Percentiles rank a stretch among this genome's conserved stretches.
phyloP scores from a whole-genome alignment of 192 early-diverging fungal species.

The Chytriomyces hyalinus region DNA sequence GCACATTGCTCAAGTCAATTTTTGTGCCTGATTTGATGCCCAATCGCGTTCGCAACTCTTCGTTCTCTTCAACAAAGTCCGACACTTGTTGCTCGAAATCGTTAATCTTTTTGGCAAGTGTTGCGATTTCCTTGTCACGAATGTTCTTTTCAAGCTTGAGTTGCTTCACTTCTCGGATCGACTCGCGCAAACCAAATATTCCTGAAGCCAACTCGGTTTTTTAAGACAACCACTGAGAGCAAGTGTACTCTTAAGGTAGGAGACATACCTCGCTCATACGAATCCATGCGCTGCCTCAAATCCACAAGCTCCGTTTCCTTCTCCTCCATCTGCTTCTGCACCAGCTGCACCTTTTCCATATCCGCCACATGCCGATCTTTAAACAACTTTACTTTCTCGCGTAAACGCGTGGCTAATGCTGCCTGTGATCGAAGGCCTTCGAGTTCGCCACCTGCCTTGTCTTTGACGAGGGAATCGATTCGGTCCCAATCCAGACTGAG shows the following conservation, averaged over 20 bases:
- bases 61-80: conserved; percentile 58
- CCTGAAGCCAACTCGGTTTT: conserved; percentile 19
- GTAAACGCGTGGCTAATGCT: conserved; percentile 37
- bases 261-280: conserved; percentile 49
- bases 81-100: conserved; percentile 50
- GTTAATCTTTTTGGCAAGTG: conserved; percentile 46
- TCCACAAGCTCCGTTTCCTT: conserved; percentile 52
- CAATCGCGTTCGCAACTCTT: conserved; percentile 38
- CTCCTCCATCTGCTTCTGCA: conserved; percentile 47
- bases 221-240: conserved; percentile 6
- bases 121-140: conserved; percentile 50
- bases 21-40: conserved; percentile 37
- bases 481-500: conserved; percentile 61
- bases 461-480: conserved; percentile 46
- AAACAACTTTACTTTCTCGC: conserved; percentile 47
- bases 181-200: conserved; percentile 55
- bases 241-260: background rate
- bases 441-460: conserved; percentile 18
- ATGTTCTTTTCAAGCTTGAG: conserved; percentile 44
- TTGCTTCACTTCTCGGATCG: conserved; percentile 54
- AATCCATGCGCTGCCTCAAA: conserved; percentile 41
- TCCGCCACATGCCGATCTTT: conserved; percentile 36
- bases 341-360: conserved; percentile 30
- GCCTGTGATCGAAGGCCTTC: conserved; percentile 30
- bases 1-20: conserved; percentile 57